Base-by-base conservation (phyloP, 2,329 filamentous ascomycete genomes). In the Penicillium sp. region DNA sequence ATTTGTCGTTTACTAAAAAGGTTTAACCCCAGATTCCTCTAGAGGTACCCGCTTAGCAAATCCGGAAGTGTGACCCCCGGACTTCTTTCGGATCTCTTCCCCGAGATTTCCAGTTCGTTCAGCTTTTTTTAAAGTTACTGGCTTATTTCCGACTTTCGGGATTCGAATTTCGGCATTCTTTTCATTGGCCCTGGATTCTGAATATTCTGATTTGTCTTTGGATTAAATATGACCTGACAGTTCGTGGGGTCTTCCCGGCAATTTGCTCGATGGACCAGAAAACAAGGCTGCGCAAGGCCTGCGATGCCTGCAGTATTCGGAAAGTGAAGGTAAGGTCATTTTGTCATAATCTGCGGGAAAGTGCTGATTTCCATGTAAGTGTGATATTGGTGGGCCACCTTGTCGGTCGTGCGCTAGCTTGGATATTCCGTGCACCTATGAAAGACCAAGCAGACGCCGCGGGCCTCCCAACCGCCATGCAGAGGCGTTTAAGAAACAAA, bases 401-500 rank as follows among this genome's bases (percentile, higher is more conserved):
- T 88, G 86, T 74, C 77, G 82, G 67, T 85, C 85, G 44, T 88
- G 86, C 71, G 78, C 82, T 40, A 80, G 82, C 50, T 77, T 88
- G 60, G 84, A 87, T 59, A 87, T 88, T 46, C 84, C 84, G 26
- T 88, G 86, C 69, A 88, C 85, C 55, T 88, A 86, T 68, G 79
- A 86, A 45, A 77, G 85, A 59, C 84, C 84, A 26, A 86, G 82
- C 67, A 78, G 83, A 55, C 79, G 86, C 56, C 78, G 86, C 65
- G 86, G 86, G 5, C 86, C 86, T 35, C 84, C 85, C 31, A 88
- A 88, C 64, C 76, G 82, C 60, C 84, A 87, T 74, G 85, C 85
- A 17, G 85, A 88, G 74, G 83, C 83, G 19, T 81, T 88, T 65
- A 88, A 88, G 75, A 84, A 80, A 65, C 80, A 82, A 52, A 80